phyloP scores from a whole-genome alignment of 768 basidiomycete genomes.

The Sporobolomyces pararoseus region DNA sequence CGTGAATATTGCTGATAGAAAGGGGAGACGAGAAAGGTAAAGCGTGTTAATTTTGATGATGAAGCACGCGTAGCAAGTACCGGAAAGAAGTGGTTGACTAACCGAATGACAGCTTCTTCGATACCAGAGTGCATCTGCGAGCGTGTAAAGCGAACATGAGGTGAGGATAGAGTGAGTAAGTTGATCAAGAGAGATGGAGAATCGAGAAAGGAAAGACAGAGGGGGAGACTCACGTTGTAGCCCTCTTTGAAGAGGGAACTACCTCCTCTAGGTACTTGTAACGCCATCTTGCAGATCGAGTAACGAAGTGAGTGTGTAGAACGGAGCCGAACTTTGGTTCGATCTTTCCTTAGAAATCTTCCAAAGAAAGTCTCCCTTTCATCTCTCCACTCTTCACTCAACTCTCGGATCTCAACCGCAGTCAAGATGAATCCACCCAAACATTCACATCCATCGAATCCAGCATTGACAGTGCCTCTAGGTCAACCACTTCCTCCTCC shows the following conservation, averaged over 20 bases:
- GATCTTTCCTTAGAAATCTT: too few relatives aligned
- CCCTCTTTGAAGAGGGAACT: conserved; percentile 84
- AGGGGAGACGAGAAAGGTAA: background rate
- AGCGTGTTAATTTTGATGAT: background rate
- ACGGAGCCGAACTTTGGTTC: too few relatives aligned
- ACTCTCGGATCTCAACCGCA: background rate
- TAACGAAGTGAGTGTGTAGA: too few relatives aligned
- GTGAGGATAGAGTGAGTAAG: background rate
- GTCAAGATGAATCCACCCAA: background rate
- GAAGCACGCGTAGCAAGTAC: background rate
- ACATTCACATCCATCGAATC: conserved; percentile 1
- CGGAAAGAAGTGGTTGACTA: background rate
- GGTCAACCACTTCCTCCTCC: conserved; percentile 19
- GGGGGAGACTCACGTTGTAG: conserved; percentile 64
- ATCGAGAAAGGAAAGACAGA: background rate
- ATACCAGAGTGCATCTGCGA: conserved; percentile 67
- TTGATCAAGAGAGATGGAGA: conserved; percentile 8
- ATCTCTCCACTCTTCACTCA: background rate
- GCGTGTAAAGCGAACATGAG: background rate
- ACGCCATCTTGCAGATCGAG: background rate
- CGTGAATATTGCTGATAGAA: conserved; percentile 73
- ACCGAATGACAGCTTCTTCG: conserved; percentile 89
- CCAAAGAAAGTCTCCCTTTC: background rate
- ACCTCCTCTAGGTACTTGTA: conserved; percentile 30
- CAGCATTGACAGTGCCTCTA: conserved; percentile 5